Conservation (phyloP, 441 rosid genomes). For the Monsonia emarginata region DNA sequence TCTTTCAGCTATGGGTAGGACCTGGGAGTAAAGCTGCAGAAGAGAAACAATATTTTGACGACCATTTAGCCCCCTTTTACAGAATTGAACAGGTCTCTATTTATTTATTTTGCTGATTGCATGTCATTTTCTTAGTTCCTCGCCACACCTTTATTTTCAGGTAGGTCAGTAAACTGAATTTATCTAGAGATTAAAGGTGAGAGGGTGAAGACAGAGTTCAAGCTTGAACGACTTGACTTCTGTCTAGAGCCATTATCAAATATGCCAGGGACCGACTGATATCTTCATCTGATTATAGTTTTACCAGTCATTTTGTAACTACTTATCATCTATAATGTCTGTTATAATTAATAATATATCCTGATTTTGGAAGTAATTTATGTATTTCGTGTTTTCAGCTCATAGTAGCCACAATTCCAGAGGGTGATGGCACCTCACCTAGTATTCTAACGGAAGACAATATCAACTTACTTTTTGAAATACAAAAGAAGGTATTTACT, state of each 20-base stretch:
- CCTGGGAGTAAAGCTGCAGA: conserved; percentile 87
- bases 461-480: conserved; percentile 79
- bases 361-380: conserved; percentile 19
- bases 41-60: conserved; percentile 82
- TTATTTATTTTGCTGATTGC: conserved; percentile 3
- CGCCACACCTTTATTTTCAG: background rate
- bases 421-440: conserved; percentile 36
- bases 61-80: conserved; percentile 84
- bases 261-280: background rate
- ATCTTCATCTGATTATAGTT: background rate
- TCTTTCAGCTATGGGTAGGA: conserved; percentile 91
- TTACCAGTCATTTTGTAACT: background rate
- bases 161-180: conserved; percentile 1
- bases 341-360: background rate
- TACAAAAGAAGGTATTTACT: conserved; percentile 72
- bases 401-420: conserved; percentile 68
- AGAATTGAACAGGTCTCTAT: conserved; percentile 82
- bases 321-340: background rate
- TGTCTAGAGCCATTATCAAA: background rate
- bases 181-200: background rate
- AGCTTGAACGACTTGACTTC: background rate
- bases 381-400: conserved; percentile 41
- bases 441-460: conserved; percentile 73
- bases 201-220: background rate
- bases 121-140: conserved; percentile 6